Evolutionary conservation across 306 rosid genomes (phyloP).

Genomic region (Inga oerstediana): DNA sequence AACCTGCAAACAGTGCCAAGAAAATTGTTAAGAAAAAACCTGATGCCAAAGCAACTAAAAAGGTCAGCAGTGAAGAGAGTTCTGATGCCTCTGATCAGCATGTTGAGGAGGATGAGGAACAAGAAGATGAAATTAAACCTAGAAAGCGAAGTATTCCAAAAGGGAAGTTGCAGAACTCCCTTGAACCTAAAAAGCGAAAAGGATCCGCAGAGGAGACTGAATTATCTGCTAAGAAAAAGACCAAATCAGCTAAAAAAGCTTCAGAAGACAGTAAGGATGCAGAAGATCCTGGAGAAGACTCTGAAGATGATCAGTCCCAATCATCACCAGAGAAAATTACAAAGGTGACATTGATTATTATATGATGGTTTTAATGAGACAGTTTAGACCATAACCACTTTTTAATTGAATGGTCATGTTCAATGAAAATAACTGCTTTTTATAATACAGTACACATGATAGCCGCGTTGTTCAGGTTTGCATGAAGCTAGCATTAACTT

Average conservation of each 20-base stretch:
- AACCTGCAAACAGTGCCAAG: slow-evolving; percentile 50
- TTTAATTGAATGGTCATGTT: slow-evolving; percentile 2
- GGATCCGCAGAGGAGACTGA: slow-evolving; percentile 50
- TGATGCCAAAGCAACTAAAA: slow-evolving; percentile 55
- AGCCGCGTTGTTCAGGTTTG: slow-evolving; percentile 2
- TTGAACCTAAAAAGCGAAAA: slow-evolving; percentile 64
- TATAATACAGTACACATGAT: slow-evolving; percentile 10
- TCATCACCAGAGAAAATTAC: slow-evolving; percentile 70
- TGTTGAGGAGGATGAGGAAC: slow-evolving; percentile 52
- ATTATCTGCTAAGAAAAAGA: slow-evolving; percentile 61
- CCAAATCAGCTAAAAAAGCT: slow-evolving; percentile 48
- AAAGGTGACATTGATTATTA: slow-evolving; percentile 53
- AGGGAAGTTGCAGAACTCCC: slow-evolving; percentile 57
- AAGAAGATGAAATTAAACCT: slow-evolving; percentile 56
- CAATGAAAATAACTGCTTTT: slow-evolving; percentile 20
- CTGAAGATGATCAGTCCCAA: slow-evolving; percentile 75
- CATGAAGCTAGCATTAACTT: slow-evolving; percentile 18
- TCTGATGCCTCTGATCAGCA: slow-evolving; percentile 53
- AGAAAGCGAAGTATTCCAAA: slow-evolving; percentile 54
- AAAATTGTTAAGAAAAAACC: slow-evolving; percentile 57
- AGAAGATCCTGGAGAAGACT: slow-evolving; percentile 59
- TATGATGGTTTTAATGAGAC: slow-evolving; percentile 17
- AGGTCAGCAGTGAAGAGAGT: slow-evolving; percentile 54
- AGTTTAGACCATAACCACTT: slow-evolving; percentile 16
- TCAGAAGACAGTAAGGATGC: slow-evolving; percentile 54